Evolutionary conservation across 2,329 filamentous ascomycete species (phyloP).

Genomic region (Ophiosphaerella korrae): DNA sequence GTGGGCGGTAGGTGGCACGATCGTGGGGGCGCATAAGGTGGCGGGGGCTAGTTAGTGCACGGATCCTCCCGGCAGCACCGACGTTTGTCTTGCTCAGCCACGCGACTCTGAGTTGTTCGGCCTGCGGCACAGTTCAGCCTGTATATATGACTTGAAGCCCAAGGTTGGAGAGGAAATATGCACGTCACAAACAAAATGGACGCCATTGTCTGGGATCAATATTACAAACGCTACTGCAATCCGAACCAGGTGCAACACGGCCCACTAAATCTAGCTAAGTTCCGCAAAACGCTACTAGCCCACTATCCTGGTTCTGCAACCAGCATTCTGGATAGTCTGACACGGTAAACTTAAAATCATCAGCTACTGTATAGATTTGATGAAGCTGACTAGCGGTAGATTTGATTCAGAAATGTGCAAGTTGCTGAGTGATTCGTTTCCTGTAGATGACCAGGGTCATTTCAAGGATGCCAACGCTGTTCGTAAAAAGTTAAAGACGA

Average conservation of each 20-base stretch:
- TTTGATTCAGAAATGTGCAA: background rate
- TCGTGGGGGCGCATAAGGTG: too few species aligned
- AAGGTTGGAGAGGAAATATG: too few species aligned
- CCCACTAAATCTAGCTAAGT: background rate
- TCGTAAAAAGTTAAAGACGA: background rate
- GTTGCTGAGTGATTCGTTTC: background rate
- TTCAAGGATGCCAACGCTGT: background rate
- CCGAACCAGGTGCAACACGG: background rate
- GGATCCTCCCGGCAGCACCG: too few species aligned
- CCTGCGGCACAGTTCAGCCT: background rate
- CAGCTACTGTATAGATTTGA: too few species aligned
- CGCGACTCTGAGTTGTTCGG: background rate
- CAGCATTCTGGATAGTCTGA: background rate
- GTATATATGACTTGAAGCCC: too few species aligned
- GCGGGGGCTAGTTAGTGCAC: too few species aligned
- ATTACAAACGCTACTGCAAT: background rate
- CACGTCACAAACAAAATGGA: background rate
- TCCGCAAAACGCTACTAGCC: background rate
- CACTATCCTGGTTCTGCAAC: background rate
- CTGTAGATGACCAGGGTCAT: background rate
- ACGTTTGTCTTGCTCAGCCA: too few species aligned
- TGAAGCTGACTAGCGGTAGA: background rate
- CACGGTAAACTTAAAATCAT: background rate
- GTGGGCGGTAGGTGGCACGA: too few species aligned
- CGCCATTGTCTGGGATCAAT: background rate